phyloP scores from a whole-genome alignment of 1,139 yeast species.

The Hemisphaericaspora xylanilytica region DNA sequence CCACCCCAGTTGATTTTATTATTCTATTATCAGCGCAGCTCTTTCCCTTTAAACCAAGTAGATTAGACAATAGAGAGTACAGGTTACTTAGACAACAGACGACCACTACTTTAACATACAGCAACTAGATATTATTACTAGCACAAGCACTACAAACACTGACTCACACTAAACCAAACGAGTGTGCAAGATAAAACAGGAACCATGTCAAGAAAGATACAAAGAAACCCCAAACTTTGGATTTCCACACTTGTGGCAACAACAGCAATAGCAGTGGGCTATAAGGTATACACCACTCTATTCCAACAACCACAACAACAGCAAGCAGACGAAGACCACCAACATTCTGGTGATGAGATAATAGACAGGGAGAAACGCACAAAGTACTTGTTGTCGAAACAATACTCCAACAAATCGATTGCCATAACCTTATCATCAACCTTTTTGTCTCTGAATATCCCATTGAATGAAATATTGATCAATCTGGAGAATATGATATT shows the following conservation, averaged over 20 bases:
- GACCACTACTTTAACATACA: too few relatives aligned
- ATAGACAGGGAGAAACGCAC: not conserved
- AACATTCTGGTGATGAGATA: too few relatives aligned
- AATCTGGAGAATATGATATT: constrained; percentile 42
- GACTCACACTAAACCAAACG: too few relatives aligned
- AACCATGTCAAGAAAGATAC: constrained; percentile 15
- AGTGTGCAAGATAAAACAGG: too few relatives aligned
- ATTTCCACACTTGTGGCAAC: constrained; percentile 39
- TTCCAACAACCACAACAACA: constrained; percentile 6
- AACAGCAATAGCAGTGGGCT: constrained; percentile 35
- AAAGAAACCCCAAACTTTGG: constrained; percentile 32
- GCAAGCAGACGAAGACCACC: constrained; percentile 8
- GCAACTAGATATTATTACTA: not conserved
- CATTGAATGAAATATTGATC: constrained; percentile 39
- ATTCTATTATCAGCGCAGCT: too few relatives aligned
- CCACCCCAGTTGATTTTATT: too few relatives aligned
- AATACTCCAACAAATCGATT: constrained; percentile 35
- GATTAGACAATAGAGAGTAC: too few relatives aligned
- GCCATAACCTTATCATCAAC: constrained; percentile 47
- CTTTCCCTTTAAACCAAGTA: too few relatives aligned
- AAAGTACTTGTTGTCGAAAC: constrained; percentile 14
- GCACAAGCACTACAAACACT: not conserved
- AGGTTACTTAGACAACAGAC: too few relatives aligned
- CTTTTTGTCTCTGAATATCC: constrained; percentile 38
- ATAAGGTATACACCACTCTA: constrained; percentile 30